Percentiles rank a stretch among this genome's conserved stretches.
These are phyloP conservation scores for Hyaloscypha hepaticicola DNA, from an alignment of 495 filamentous ascomycete genomes.

Conservation along the genomic window DNA sequence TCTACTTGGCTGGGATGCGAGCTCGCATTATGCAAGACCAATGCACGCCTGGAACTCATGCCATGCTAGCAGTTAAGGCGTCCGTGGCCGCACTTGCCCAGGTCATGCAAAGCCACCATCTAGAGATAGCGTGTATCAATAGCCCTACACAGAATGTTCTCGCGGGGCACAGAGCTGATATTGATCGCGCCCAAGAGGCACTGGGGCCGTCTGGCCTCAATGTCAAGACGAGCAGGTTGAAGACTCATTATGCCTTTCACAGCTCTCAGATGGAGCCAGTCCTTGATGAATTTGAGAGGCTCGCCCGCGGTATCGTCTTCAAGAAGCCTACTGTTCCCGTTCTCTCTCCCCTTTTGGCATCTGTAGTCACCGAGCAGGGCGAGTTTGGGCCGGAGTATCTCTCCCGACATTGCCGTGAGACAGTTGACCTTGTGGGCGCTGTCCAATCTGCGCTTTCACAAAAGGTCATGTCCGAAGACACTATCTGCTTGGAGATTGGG, in stretches of 20 bases:
- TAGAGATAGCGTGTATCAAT: constrained; percentile 61
- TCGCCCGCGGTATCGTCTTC: constrained; percentile 57
- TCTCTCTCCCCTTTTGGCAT: constrained; percentile 64
- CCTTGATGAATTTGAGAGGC: constrained; percentile 57
- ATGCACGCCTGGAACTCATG: constrained; percentile 70
- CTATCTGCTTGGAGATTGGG: constrained; percentile 65
- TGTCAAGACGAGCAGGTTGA: constrained; percentile 67
- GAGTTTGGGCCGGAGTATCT: constrained; percentile 62
- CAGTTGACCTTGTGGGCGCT: constrained; percentile 70
- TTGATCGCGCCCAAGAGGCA: constrained; percentile 56
- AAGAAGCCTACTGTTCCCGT: constrained; percentile 60
- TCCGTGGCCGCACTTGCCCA: constrained; percentile 40
- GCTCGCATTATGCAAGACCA: constrained; percentile 70
- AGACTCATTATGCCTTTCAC: constrained; percentile 80
- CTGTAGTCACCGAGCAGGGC: constrained; percentile 54
- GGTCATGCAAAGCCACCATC: constrained; percentile 30
- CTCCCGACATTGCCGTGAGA: constrained; percentile 60
- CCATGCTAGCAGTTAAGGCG: constrained; percentile 60
- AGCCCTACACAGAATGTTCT: constrained; percentile 59
- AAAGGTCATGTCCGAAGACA: constrained; percentile 50
- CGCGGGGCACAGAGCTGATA: constrained; percentile 47
- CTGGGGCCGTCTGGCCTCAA: constrained; percentile 55
- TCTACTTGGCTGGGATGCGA: constrained; percentile 76
- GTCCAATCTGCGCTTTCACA: constrained; percentile 52
- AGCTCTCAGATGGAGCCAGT: constrained; percentile 77